A percentile compares a stretch with the other conserved stretches of the same genome.
phyloP scores from a whole-genome alignment of 495 filamentous ascomycete genomes.

The Polyplosphaeria fusca region DNA sequence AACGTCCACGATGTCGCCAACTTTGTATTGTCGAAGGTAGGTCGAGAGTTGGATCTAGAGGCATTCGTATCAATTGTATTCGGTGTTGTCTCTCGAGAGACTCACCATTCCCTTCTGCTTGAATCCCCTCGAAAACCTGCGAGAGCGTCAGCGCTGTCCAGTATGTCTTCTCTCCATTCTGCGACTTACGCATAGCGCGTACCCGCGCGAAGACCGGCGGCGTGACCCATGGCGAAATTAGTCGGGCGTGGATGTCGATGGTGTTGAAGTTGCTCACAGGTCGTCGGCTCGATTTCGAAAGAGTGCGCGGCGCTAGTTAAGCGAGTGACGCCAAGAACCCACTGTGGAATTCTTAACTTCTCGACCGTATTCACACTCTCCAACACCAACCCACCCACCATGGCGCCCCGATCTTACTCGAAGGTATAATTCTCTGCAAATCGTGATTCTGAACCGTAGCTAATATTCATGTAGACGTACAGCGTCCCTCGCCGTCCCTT shows the following conservation, averaged over 20 bases:
- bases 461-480: too few species aligned
- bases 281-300: background rate
- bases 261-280: constrained; percentile 10
- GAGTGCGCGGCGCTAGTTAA: background rate
- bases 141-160: constrained; percentile 3
- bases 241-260: constrained; percentile 17
- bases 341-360: too few species aligned
- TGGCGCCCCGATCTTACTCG: constrained; percentile 69
- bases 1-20: constrained; percentile 53
- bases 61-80: constrained; percentile 47
- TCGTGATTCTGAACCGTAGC: too few species aligned
- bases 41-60: constrained; percentile 87
- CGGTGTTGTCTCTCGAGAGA: constrained; percentile 70
- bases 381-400: constrained; percentile 33
- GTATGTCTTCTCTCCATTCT: background rate
- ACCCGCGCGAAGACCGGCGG: constrained; percentile 88
- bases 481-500: constrained; percentile 88
- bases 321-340: background rate
- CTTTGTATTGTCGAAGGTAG: constrained; percentile 81
- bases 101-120: constrained; percentile 88
- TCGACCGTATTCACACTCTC: constrained; percentile 5
- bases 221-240: constrained; percentile 88
- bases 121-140: constrained; percentile 77
- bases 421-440: too few species aligned
- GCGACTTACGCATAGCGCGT: constrained; percentile 61